Evolutionary conservation across 352 stramenopile species (phyloP).

Genomic region (Phytopythium mirpurense): DNA sequence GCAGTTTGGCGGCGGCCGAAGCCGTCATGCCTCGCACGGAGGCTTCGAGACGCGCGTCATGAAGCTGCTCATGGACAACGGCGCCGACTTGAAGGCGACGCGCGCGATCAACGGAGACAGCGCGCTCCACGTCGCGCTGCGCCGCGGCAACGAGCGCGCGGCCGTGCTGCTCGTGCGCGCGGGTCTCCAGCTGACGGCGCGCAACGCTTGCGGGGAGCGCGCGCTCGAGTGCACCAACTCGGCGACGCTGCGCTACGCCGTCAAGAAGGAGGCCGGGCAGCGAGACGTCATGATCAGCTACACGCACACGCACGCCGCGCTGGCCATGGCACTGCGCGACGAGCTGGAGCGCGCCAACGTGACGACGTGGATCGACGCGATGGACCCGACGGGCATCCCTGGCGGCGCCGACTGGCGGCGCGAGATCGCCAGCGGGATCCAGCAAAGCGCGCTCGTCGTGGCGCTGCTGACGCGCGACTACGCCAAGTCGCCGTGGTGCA

Average conservation of each 20-base stretch:
- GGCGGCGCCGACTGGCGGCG: slow-evolving; percentile 76
- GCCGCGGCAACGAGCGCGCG: slow-evolving; percentile 58
- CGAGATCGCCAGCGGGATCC: slow-evolving; percentile 76
- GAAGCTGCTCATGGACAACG: slow-evolving; percentile 36
- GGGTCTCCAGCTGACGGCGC: slow-evolving; percentile 55
- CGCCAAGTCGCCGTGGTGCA: slow-evolving; percentile 74
- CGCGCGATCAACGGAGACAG: slow-evolving; percentile 61
- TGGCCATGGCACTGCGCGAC: slow-evolving; percentile 66
- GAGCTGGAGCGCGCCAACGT: slow-evolving; percentile 62
- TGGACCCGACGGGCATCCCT: slow-evolving; percentile 77
- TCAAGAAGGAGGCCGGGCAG: slow-evolving; percentile 81
- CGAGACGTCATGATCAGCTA: slow-evolving; percentile 88
- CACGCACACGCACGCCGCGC: slow-evolving; percentile 62
- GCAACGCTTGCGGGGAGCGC: slow-evolving; percentile 58
- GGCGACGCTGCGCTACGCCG: slow-evolving; percentile 63
- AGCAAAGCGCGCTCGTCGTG: slow-evolving; percentile 66
- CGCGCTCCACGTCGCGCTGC: slow-evolving; percentile 69
- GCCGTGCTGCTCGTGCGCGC: slow-evolving; percentile 65
- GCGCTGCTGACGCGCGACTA: slow-evolving; percentile 76
- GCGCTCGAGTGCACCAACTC: slow-evolving; percentile 71
- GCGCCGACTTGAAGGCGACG: slow-evolving; percentile 50
- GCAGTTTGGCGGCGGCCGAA: not conserved
- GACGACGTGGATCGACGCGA: slow-evolving; percentile 84
- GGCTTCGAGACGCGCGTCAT: slow-evolving; percentile 51
- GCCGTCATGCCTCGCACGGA: not conserved